Base-by-base conservation (phyloP, 2,329 filamentous ascomycete genomes). In the Trichoderma simmonsii region DNA sequence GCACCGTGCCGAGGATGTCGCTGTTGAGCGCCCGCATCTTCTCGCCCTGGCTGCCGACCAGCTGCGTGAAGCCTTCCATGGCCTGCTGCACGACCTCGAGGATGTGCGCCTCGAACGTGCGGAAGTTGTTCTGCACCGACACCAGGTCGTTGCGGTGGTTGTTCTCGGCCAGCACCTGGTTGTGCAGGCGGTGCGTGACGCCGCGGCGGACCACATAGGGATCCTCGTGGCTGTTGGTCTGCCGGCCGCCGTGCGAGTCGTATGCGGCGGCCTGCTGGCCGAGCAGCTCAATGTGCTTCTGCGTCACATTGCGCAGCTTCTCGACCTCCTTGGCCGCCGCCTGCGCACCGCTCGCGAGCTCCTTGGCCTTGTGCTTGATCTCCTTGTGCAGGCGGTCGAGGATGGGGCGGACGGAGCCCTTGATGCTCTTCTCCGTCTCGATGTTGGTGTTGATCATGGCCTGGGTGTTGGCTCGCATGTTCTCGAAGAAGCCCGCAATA, bases 331-430 rank as follows among this genome's bases (percentile, higher is more conserved):
- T 99, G 75, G 93, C 90, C 18, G 91, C 89, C 85, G 97, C 97
- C 73, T 90, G 88, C 26, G 93, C 93, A 9, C 95, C 95, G 73
- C 90, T 87, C 57, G 89, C 87, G 64, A 99, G 88, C 83, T 98
- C 95, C 86, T 98, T 98, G 74, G 89, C 87, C 86, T 98, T 98
- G 84, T 92, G 91, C 88, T 98, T 99, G 86, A 99, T 96, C 81
- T 98, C 96, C 81, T 93, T 91, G 85, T 98, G 95, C 63, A 99
- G 86, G 67, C 94, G 92, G 77, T 97, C 93, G 79, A 99, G 91
- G 74, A 95, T 91, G 48, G 95, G 96, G 24, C 97, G 86, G 34
- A 98, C 92, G 15, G 91, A 91, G 73, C 91, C 91, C 83, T 95
- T 97, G 76, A 99, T 87, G 76, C 90, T 93, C 86, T 96, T 96